Evolutionary conservation across 352 stramenopile genomes (phyloP), one percentile per base, ranked within the genome.

Genomic region (Blastocystis sp.): DNA sequence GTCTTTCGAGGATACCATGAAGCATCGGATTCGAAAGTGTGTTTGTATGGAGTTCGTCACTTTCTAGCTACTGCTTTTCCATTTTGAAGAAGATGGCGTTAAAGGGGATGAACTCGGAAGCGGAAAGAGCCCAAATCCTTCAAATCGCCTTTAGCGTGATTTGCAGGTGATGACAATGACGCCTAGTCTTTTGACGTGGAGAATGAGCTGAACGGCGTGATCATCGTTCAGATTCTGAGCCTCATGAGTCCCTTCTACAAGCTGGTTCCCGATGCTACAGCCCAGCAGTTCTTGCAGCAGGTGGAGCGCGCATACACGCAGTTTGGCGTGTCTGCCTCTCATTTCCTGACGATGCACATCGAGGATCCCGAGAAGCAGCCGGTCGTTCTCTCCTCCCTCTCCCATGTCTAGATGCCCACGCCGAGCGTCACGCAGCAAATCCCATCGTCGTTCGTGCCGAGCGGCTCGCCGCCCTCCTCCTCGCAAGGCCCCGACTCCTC

Each of bases 1-100:
- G 2, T 84, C 74, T 41, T 45, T 66, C 11, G 52, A 84, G 41
- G 74, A 84, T 28, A 59, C 67, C 34, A 41, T 84, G 74, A 84
- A 84, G 10, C 56, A 84, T 52, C 53, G 56, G 5, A 84, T 84
- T 23, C 48, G 74, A 70, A 56, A 59, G 74, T 84, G 28, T 10
- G 7, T 84, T 28, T 52, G 40, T 56, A 23, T 52, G 19, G 7
- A 0, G 45, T 5, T 23, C 59, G 67, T 28, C 56, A 9, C 67
- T 70, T 28, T 69, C 9, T 45, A 84, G 74, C 53, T 67, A 84
- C 48, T 84, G 48, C 34, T 84, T 59, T 45, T 23, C 65, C 21
- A 69, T 84, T n/a, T 67, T 84, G 56, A 61, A 45, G 60, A 84
- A 84, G 56, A 69, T 84, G 56, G 66, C 52, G 5, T 28, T 84